Evolutionary conservation across 2,329 filamentous ascomycete genomes (phyloP).

Genomic region (Onygenales sp.): DNA sequence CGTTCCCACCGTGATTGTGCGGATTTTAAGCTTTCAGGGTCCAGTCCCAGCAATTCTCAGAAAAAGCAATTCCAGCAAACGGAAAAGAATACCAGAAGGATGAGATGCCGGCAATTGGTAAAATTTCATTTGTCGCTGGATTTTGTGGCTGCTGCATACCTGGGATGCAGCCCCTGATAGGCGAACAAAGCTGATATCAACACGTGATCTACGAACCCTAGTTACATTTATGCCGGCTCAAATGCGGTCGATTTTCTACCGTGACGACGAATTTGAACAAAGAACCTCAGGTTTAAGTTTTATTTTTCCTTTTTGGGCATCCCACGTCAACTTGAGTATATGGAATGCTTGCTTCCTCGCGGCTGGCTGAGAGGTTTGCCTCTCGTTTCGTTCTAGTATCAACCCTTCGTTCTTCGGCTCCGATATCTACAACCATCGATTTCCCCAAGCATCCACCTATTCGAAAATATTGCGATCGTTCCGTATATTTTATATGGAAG

Average conservation of each 20-base stretch:
- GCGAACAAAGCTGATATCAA: not conserved
- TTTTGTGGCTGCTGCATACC: not conserved
- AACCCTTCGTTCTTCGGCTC: not conserved
- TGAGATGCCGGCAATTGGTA: not conserved
- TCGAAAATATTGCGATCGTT: not conserved
- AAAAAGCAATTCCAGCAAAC: not conserved
- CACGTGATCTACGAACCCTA: not conserved
- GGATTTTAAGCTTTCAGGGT: slow-evolving; percentile 1
- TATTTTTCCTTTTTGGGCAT: not conserved
- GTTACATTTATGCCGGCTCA: not conserved
- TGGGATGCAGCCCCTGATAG: not conserved
- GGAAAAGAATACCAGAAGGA: not conserved
- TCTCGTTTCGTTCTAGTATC: too few species aligned
- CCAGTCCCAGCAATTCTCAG: not conserved
- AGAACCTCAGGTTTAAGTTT: not conserved
- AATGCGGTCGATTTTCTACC: too few species aligned
- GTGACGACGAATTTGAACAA: not conserved
- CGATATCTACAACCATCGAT: not conserved
- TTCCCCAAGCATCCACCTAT: not conserved
- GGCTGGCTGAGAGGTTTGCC: not conserved
- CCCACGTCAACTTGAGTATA: not conserved
- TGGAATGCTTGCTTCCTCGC: not conserved
- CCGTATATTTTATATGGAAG: not conserved
- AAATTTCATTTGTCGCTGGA: not conserved
- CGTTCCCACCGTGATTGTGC: not conserved